These are phyloP conservation scores for Emmonsiellopsis sp. DNA, from an alignment of 2,329 filamentous ascomycete genomes.

Conservation along the genomic window DNA sequence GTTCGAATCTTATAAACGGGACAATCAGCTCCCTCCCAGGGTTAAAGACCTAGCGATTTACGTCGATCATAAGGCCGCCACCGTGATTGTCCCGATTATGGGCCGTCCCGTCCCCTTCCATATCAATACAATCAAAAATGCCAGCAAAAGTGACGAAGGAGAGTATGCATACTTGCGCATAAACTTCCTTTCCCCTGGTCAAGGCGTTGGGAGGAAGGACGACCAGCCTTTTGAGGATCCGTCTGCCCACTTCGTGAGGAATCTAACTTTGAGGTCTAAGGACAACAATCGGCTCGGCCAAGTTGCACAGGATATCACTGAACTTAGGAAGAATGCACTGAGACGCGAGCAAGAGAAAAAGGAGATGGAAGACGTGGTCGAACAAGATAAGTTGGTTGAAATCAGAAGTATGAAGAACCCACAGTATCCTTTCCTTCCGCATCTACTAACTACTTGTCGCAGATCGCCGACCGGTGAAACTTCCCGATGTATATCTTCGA, in stretches of 20 bases:
- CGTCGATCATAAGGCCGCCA: conserved; percentile 82
- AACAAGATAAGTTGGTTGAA: conserved; percentile 94
- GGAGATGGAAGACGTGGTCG: conserved; percentile 97
- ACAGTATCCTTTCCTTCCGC: neutral
- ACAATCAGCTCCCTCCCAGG: conserved; percentile 79
- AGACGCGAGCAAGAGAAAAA: conserved; percentile 98
- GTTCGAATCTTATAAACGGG: conserved; percentile 97
- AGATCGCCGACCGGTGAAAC: conserved; percentile 80
- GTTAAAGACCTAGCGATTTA: conserved; percentile 81
- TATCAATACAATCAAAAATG: conserved; percentile 97
- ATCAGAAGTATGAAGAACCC: conserved; percentile 65
- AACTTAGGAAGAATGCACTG: conserved; percentile 85
- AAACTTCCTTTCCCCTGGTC: conserved; percentile 93
- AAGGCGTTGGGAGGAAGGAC: conserved; percentile 93
- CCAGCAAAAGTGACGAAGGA: conserved; percentile 92
- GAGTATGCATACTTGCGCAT: conserved; percentile 91
- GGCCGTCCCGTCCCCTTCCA: conserved; percentile 95
- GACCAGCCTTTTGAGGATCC: conserved; percentile 97
- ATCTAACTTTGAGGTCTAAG: conserved; percentile 86
- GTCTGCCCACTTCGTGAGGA: conserved; percentile 88
- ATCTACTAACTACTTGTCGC: neutral
- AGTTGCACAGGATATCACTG: conserved; percentile 85
- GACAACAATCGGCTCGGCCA: conserved; percentile 82
- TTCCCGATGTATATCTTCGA: conserved; percentile 92
- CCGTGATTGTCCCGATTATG: conserved; percentile 92